Base-by-base conservation (phyloP, 2,329 filamentous ascomycete species). In the Talaromyces sp. region DNA sequence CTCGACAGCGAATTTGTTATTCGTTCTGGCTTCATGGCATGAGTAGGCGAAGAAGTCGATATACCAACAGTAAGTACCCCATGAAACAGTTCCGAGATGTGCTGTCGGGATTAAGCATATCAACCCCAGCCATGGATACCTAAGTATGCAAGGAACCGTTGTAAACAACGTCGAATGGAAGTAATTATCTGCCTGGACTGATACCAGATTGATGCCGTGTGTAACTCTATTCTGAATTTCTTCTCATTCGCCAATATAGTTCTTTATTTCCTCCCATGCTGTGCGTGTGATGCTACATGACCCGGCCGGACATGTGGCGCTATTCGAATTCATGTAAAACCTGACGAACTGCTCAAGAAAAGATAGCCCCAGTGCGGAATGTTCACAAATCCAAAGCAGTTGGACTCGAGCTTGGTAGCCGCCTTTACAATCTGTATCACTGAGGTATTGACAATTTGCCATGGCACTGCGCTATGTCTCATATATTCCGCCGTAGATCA, bases 121-220 rank as follows among this genome's bases (percentile, higher is more conserved):
- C 34, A 19, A 29, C 8, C 36, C 5, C 17, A 31, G 13, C 56
- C 13, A 45, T 25, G 22, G 49, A n/a, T n/a, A n/a, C n/a, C n/a
- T n/a, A n/a, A n/a, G 36, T 45, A 59, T 59, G 56, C 56, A 59
- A 45, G 56, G 56, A 59, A 59, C 56, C 56, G 56, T 31, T 43
- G 56, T 29, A n/a, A 27, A 17, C 13, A 45, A 59, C 19, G 22
- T 45, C 36, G 27, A 45, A 40, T 19, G n/a, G 22, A 19, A 45
- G 38, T 38, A 29, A 15, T 19, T 59, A 59, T 45, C 56, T 22
- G 38, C 25, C 22, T 27, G 7, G 22, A 59, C 17, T 43, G 22
- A 45, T 22, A 25, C 56, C 22, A 45, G 56, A n/a, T 59, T 59
- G 56, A 59, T 59, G 56, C 56, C 49, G 49, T 45, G 56, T 59